Evolutionary conservation across 2,329 filamentous ascomycete species (phyloP), one percentile per base, ranked within the genome.

Genomic region (Lachnum nothofagi): DNA sequence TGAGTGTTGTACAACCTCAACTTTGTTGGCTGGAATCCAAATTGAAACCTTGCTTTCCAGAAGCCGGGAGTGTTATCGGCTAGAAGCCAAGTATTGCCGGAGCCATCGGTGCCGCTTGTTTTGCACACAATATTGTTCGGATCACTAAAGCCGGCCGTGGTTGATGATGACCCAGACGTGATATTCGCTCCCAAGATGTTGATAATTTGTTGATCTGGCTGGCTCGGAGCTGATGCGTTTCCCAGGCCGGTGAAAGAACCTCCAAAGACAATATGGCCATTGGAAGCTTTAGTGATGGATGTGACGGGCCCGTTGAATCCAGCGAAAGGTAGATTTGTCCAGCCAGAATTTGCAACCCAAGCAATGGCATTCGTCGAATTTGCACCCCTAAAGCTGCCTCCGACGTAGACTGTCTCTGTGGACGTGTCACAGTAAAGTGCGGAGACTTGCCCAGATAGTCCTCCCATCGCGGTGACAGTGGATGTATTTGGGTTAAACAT

Each of bases 281-380:
- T 86, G 1, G 83, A 75, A 17, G 84, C 80, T 69, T 88, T 90
- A 43, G 82, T 77, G 58, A 98, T 97, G 31, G 91, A 86, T 54
- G 81, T 80, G 44, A 98, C 90, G 2, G 88, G 88, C 22, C 91
- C 91, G 68, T 97, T 97, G 70, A 98, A 95, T 19, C 94, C 94
- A 34, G 83, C 82, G 71, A 98, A 98, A 2, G 91, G 86, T 48
- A 98, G 71, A 61, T 88, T 86, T 17, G 78, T 79, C 85, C 88
- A 96, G 42, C 79, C 82, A 24, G 80, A 72, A 8, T 73, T 78
- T 22, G 74, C 74, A 20, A 78, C 74, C 89, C 89, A 97, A 10
- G 86, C 80, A 59, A 96, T 85, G 5, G 91, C 94, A 66, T 98
- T 97, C 22, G 85, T 88, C 5, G 90, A 93, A 63, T 93, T 88